Base-by-base conservation (phyloP, 169 alveolate genomes). In the Plasmodium knowlesi region DNA sequence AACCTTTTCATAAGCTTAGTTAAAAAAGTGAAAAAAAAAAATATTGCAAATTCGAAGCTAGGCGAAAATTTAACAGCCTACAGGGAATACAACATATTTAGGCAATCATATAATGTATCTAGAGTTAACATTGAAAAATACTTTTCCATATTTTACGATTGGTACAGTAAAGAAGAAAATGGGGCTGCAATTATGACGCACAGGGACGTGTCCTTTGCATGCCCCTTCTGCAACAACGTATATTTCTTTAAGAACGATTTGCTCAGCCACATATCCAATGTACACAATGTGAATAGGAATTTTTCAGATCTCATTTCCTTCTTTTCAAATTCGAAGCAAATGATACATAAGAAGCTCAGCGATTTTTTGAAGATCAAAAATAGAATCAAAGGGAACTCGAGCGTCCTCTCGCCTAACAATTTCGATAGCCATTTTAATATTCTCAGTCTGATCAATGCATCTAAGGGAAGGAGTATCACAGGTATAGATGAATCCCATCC, bases 231-330 rank as follows among this genome's bases (percentile, higher is more conserved):
- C 72, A 79, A 50, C 30, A 53, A 89, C 50, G 32, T 79, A 32
- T 89, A 57, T 89, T 67, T 61, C 79, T 89, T 79, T 50, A 89
- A 89, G 79, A 78, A 80, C n/a, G 94, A 89, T 78, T 89, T 89
- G 76, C 82, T 89, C 70, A 89, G 73, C 73, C 94, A 89, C 34
- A 89, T 89, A 54, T 41, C 94, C 30, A 89, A 54, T 89, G 34
- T 89, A 46, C 94, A 89, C 41, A 79, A 89, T 61, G 73, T 80
- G 71, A 89, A 89, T 39, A 78, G 82, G 82, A 89, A 43, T 6
- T 57, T 79, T 79, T 89, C 94, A 4, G 81, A 78, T 19, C 32
- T 89, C 30, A 79, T 89, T 16, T 79, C 73, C 39, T 89, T 89
- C 50, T 79, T 89, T 57, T 89, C 94, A n/a, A 79, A 89, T 16